Evolutionary conservation across 164 flowering plant species (phyloP).

Genomic region (Saururus chinensis): DNA sequence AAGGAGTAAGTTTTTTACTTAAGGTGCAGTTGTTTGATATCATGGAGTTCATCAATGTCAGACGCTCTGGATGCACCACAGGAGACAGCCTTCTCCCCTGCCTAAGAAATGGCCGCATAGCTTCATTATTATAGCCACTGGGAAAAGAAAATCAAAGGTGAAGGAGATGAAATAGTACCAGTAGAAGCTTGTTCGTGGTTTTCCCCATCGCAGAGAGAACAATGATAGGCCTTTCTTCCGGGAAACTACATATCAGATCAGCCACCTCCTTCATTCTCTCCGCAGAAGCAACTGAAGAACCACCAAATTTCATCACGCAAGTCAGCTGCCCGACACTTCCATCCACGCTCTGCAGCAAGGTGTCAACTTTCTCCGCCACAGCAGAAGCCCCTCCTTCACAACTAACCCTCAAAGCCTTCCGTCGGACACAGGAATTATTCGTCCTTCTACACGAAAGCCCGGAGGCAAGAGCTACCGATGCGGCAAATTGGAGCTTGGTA

Average conservation of each 20-base stretch:
- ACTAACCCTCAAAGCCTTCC: slow-evolving; percentile 17
- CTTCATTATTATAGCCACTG: not conserved
- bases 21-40: slow-evolving; percentile 58
- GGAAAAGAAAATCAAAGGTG: not conserved
- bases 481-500: not conserved
- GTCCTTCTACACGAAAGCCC: not conserved
- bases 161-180: slow-evolving; percentile 26
- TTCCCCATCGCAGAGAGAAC: slow-evolving; percentile 99
- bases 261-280: slow-evolving; percentile 89
- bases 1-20: slow-evolving; percentile 21
- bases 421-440: not conserved
- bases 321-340: slow-evolving; percentile 32
- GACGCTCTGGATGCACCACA: slow-evolving; percentile 63
- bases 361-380: slow-evolving; percentile 23
- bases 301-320: slow-evolving; percentile 95
- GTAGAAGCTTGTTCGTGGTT: slow-evolving; percentile 77
- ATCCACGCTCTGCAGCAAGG: slow-evolving; percentile 10
- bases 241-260: slow-evolving; percentile 62
- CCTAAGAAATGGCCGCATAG: slow-evolving; percentile 22
- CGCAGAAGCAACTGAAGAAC: slow-evolving; percentile 84
- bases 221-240: slow-evolving; percentile 74
- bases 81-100: slow-evolving; percentile 79
- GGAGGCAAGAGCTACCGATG: not conserved
- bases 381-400: slow-evolving; percentile 19
- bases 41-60: slow-evolving; percentile 50